Evolutionary conservation across 2,329 filamentous ascomycete genomes (phyloP).

Genomic region (Aspergillus niger): DNA sequence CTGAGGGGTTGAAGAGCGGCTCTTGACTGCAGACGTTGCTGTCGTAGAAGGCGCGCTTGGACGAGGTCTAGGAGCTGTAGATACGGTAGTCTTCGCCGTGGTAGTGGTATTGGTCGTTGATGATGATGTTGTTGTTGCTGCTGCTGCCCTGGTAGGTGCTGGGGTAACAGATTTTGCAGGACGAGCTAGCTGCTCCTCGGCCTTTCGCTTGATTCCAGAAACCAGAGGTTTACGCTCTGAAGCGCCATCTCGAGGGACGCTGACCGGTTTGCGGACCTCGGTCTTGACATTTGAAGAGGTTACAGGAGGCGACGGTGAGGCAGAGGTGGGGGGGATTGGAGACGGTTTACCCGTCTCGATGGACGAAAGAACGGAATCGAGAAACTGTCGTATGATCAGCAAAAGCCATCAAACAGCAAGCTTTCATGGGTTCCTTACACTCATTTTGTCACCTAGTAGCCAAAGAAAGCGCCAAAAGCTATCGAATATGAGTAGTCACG

Average conservation of each 20-base stretch:
- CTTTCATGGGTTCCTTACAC: slow-evolving; percentile 32
- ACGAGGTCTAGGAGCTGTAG: slow-evolving; percentile 23
- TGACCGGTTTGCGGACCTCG: slow-evolving; percentile 25
- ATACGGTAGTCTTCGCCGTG: slow-evolving; percentile 18
- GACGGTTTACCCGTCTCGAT: slow-evolving; percentile 48
- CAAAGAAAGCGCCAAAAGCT: background rate
- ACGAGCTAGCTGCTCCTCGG: slow-evolving; percentile 42
- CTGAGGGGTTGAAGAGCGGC: slow-evolving; percentile 18
- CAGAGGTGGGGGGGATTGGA: slow-evolving; percentile 27
- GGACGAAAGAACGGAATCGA: slow-evolving; percentile 55
- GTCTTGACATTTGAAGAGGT: slow-evolving; percentile 27
- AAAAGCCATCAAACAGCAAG: background rate
- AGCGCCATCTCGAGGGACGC: slow-evolving; percentile 18
- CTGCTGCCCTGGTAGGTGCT: slow-evolving; percentile 17
- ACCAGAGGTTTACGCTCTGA: slow-evolving; percentile 22
- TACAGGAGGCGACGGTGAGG: slow-evolving; percentile 26
- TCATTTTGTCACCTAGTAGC: slow-evolving; percentile 33
- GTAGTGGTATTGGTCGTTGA: slow-evolving; percentile 13
- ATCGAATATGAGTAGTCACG: slow-evolving; percentile 15
- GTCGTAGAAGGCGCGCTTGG: background rate
- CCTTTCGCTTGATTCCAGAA: slow-evolving; percentile 45
- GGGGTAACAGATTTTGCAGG: slow-evolving; percentile 29
- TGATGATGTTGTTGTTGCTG: background rate
- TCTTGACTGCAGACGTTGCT: slow-evolving; percentile 15
- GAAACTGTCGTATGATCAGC: slow-evolving; percentile 44